Percentiles rank a stretch among this genome's conserved stretches.
These are phyloP conservation scores for Maudiozyma saulgeensis DNA, from an alignment of 805 yeast genomes.

Conservation along the genomic window DNA sequence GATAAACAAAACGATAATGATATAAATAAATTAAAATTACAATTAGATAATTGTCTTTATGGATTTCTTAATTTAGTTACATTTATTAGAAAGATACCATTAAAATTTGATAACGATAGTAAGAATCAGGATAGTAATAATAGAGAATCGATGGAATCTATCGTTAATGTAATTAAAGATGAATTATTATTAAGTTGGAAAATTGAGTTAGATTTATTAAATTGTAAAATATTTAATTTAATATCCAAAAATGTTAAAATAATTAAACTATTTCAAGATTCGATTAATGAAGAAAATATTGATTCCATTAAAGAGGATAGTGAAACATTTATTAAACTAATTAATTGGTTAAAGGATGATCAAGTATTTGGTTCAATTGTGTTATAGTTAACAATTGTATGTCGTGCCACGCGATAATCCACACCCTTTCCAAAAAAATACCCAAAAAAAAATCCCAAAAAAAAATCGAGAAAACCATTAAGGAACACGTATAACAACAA, in stretches of 20 bases:
- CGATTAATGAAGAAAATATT: not conserved
- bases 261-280: conserved; percentile 5
- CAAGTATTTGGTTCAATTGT: conserved; percentile 4
- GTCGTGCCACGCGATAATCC: not conserved
- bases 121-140: too few relatives aligned
- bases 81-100: conserved; percentile 16
- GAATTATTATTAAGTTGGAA: conserved; percentile 20
- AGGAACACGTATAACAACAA: too few relatives aligned
- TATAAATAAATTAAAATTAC: conserved; percentile 3
- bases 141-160: conserved; percentile 4
- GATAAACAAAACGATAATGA: not conserved
- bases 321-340: conserved; percentile 10
- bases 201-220: conserved; percentile 16
- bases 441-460: too few relatives aligned
- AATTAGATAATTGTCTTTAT: conserved; percentile 16
- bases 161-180: conserved; percentile 11
- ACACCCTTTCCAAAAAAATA: not conserved
- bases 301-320: conserved; percentile 8
- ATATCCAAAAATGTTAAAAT: conserved; percentile 8
- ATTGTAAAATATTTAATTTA: conserved; percentile 13
- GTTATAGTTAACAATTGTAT: not conserved
- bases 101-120: not conserved
- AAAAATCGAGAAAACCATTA: too few relatives aligned
- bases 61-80: conserved; percentile 19
- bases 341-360: conserved; percentile 19